A percentile compares a stretch with the other conserved stretches of the same genome.
Conservation (phyloP, 2,329 filamentous ascomycete genomes). For the Sclerotinia minor region DNA sequence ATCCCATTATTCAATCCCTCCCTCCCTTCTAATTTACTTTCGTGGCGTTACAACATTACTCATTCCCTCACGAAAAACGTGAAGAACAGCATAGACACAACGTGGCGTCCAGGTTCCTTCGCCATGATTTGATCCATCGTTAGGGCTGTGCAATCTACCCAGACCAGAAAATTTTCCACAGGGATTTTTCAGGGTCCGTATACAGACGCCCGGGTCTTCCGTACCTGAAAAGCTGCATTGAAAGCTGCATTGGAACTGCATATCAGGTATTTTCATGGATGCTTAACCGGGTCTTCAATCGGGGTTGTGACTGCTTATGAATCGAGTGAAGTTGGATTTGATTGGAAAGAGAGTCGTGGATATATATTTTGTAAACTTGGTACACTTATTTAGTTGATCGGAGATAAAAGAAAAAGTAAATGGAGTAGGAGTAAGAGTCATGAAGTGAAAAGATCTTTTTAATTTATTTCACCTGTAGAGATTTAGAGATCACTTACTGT, state of each 20-base stretch:
- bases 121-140: conserved; percentile 22
- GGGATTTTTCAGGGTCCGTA: conserved; percentile 1
- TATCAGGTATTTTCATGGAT: background rate
- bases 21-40: background rate
- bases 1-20: background rate
- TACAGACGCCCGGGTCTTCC: background rate
- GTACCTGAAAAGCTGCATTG: background rate
- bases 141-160: conserved; percentile 22
- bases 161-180: background rate
- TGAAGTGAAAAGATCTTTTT: background rate
- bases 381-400: no score
- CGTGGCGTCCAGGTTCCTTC: conserved; percentile 18
- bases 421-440: background rate
- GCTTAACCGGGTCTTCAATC: no score
- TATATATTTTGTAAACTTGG: no score
- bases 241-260: background rate
- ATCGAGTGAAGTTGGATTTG: background rate
- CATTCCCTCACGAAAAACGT: background rate
- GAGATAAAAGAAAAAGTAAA: no score
- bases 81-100: conserved; percentile 1
- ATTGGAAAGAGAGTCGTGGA: background rate
- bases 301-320: background rate
- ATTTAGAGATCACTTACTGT: no score
- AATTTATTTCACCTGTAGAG: background rate
- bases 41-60: background rate